Evolutionary conservation across 2,329 filamentous ascomycete genomes (phyloP).

Genomic region (Aspergillus sp.): DNA sequence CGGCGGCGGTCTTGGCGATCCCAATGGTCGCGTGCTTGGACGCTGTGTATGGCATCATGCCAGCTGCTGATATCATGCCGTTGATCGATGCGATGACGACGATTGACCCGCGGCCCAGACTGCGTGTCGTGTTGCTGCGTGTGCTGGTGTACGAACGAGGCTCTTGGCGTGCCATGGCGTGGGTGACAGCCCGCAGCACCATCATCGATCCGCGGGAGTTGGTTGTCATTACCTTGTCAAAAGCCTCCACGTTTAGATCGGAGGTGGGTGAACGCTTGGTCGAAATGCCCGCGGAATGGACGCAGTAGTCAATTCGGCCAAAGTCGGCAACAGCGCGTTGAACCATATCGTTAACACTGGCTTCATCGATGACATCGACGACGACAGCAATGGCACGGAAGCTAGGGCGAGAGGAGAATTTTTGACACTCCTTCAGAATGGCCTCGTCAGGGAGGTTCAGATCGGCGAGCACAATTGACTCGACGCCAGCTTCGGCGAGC

Average conservation of each 20-base stretch:
- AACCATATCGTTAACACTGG: conserved; percentile 2
- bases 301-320: conserved; percentile 55
- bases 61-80: background rate
- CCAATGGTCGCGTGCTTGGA: conserved; percentile 60
- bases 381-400: background rate
- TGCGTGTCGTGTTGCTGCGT: background rate
- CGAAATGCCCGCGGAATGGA: conserved; percentile 53
- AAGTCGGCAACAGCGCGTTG: conserved; percentile 26
- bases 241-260: conserved; percentile 55
- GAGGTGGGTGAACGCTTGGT: conserved; percentile 23
- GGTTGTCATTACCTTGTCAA: conserved; percentile 49
- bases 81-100: conserved; percentile 18
- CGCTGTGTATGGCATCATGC: conserved; percentile 54
- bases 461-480: conserved; percentile 2
- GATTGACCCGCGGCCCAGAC: conserved; percentile 39
- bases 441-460: background rate
- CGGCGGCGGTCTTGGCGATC: conserved; percentile 57
- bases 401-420: background rate
- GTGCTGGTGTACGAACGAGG: conserved; percentile 1
- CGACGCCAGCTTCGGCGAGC: background rate
- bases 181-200: conserved; percentile 3
- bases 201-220: conserved; percentile 8
- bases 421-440: background rate
- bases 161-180: conserved; percentile 2
- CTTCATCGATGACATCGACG: background rate